Evolutionary conservation across 345 rosid species (phyloP), one percentile per base, ranked within the genome.

Genomic region (Cardamine resedifolia): DNA sequence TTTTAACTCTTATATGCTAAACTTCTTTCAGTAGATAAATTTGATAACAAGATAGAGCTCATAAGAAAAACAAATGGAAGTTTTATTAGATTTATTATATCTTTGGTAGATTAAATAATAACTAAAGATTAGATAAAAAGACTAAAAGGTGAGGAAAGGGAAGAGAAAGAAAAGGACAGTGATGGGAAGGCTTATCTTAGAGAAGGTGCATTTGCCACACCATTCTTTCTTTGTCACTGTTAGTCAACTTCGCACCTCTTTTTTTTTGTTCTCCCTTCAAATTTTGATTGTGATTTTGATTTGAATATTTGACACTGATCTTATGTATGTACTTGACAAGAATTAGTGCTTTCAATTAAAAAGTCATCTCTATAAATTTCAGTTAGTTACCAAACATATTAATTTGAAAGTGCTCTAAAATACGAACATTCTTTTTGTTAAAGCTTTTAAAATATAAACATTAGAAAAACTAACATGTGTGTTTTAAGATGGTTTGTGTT

Each of bases 161-260:
- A 76, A 75, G 70, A 68, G 74, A 69, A 75, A 26, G 79, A 51
- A 71, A 71, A 61, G 73, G 78, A 72, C 51, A 58, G 68, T 77
- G 76, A 52, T 58, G 66, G 74, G 76, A 44, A 68, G 72, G 71
- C 79, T 82, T 73, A 84, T 84, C 86, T 78, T 72, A 55, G 53
- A 60, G 50, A 74, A 68, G 30, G 70, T 69, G 77, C 60, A 62
- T 74, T 73, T 36, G 34, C 77, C 78, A 65, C 71, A 45, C 70
- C 66, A 68, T 53, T 75, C 73, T 70, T 48, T 78, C 79, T 70
- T 76, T 70, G 48, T 84, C 85, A 62, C 64, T 72, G 41, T 81
- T 78, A 69, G 75, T 73, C 84, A 84, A 80, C 75, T 53, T 64
- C 64, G 82, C 85, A 79, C 84, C 76, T 64, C 58, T 36, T 3